Evolutionary conservation across 2,329 filamentous ascomycete genomes (phyloP).

Genomic region (Pestalotiopsis fici): DNA sequence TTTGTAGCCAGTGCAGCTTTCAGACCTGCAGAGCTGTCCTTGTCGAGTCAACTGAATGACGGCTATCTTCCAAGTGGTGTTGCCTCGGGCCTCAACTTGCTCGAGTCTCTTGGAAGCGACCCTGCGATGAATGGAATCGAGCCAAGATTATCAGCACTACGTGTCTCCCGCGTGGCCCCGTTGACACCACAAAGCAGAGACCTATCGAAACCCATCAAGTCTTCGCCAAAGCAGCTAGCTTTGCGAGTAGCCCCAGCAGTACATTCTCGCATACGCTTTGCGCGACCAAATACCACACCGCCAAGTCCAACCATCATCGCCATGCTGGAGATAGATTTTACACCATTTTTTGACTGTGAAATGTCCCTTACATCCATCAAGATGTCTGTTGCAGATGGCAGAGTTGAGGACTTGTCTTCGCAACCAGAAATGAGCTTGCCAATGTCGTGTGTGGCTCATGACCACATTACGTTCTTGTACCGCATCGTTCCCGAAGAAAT

Average conservation of each 20-base stretch:
- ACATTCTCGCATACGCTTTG: slow-evolving; percentile 73
- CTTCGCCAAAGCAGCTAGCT: slow-evolving; percentile 57
- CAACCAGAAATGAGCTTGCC: slow-evolving; percentile 54
- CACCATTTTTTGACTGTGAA: slow-evolving; percentile 67
- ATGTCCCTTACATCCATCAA: slow-evolving; percentile 62
- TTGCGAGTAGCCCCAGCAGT: slow-evolving; percentile 69
- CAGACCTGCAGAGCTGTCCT: slow-evolving; percentile 48
- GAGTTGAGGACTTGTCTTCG: slow-evolving; percentile 58
- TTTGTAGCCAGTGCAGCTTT: slow-evolving; percentile 65
- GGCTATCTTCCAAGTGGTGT: slow-evolving; percentile 71
- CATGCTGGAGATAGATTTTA: slow-evolving; percentile 74
- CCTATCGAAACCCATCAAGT: slow-evolving; percentile 63
- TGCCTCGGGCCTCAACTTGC: slow-evolving; percentile 73
- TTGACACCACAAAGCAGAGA: slow-evolving; percentile 62
- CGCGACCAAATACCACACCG: slow-evolving; percentile 60
- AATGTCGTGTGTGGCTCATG: slow-evolving; percentile 66
- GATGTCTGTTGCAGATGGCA: slow-evolving; percentile 58
- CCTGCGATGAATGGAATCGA: slow-evolving; percentile 60
- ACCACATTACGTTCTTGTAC: slow-evolving; percentile 77
- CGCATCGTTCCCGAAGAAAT: slow-evolving; percentile 56
- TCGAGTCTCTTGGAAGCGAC: slow-evolving; percentile 72
- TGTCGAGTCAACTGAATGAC: slow-evolving; percentile 43
- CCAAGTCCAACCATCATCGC: slow-evolving; percentile 65
- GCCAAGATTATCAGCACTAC: slow-evolving; percentile 70
- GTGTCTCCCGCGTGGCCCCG: slow-evolving; percentile 74